Evolutionary conservation across 805 yeast genomes (phyloP).

Genomic region (Nakazawaea peltata): DNA sequence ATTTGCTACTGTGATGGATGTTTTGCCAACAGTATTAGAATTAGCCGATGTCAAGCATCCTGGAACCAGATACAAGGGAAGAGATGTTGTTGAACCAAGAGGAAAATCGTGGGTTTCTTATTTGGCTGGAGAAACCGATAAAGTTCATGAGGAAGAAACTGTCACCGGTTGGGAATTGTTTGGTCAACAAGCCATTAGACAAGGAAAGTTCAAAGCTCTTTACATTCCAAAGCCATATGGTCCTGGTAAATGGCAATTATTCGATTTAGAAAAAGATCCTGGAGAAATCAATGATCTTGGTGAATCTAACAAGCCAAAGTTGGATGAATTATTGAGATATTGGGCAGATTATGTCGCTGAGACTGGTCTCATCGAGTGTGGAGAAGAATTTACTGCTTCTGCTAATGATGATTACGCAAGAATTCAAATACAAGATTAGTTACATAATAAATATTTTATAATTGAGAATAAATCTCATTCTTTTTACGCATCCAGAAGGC

Average conservation of each 20-base stretch:
- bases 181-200: slow-evolving; percentile 47
- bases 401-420: slow-evolving; percentile 3
- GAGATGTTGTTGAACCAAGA: slow-evolving; percentile 33
- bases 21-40: slow-evolving; percentile 47
- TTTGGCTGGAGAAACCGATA: slow-evolving; percentile 20
- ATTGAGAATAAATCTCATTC: neutral
- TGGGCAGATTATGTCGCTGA: slow-evolving; percentile 48
- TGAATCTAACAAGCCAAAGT: slow-evolving; percentile 24
- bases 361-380: slow-evolving; percentile 34
- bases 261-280: slow-evolving; percentile 33
- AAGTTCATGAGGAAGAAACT: slow-evolving; percentile 32
- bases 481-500: slow-evolving; percentile 12
- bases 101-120: slow-evolving; percentile 39
- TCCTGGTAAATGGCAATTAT: slow-evolving; percentile 41
- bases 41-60: slow-evolving; percentile 39
- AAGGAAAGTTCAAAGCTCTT: slow-evolving; percentile 39
- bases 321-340: slow-evolving; percentile 33
- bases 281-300: slow-evolving; percentile 45
- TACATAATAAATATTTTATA: neutral
- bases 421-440: slow-evolving; percentile 1
- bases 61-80: slow-evolving; percentile 29
- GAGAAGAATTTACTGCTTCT: slow-evolving; percentile 1
- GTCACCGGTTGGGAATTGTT: slow-evolving; percentile 52
- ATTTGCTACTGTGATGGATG: slow-evolving; percentile 53
- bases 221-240: slow-evolving; percentile 43